These are phyloP conservation scores for Melampsora americana DNA, from an alignment of 1,284 basidiomycete genomes.

Conservation along the genomic window DNA sequence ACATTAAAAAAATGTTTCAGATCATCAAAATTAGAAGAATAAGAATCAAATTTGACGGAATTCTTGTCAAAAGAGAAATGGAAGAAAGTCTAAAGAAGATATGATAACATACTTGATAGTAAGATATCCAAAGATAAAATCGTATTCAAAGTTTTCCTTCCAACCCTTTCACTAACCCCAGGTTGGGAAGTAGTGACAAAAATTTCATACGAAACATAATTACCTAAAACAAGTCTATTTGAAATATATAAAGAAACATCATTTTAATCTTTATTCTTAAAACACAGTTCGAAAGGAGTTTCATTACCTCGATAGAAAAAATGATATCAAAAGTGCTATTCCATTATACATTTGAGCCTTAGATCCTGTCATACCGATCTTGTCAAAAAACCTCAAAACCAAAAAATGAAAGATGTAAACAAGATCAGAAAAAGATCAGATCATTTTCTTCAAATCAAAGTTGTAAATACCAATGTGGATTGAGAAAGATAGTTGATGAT, in stretches of 20 bases:
- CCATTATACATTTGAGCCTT: constrained; percentile 37
- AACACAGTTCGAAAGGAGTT: background rate
- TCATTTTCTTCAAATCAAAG: background rate
- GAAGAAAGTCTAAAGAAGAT: background rate
- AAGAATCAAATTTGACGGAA: background rate
- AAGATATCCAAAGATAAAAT: constrained; percentile 31
- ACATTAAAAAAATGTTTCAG: too few relatives aligned
- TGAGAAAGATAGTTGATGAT: constrained; percentile 43
- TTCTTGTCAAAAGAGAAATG: too few relatives aligned
- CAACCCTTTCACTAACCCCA: constrained; percentile 26
- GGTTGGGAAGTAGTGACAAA: constrained; percentile 3
- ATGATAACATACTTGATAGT: constrained; percentile 25
- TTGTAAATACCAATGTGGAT: constrained; percentile 42
- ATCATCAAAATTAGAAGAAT: too few relatives aligned
- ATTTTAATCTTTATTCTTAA: background rate
- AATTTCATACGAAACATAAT: constrained; percentile 40
- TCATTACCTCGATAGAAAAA: constrained; percentile 38
- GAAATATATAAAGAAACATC: background rate
- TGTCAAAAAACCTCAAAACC: constrained; percentile 42
- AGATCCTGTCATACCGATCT: constrained; percentile 39
- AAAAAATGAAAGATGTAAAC: background rate
- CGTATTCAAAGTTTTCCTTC: constrained; percentile 27
- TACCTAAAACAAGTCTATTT: constrained; percentile 29
- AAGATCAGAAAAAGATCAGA: background rate
- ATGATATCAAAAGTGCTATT: constrained; percentile 7